Evolutionary conservation across 768 basidiomycete species (phyloP).

Genomic region (Gloeostereum incarnatum): DNA sequence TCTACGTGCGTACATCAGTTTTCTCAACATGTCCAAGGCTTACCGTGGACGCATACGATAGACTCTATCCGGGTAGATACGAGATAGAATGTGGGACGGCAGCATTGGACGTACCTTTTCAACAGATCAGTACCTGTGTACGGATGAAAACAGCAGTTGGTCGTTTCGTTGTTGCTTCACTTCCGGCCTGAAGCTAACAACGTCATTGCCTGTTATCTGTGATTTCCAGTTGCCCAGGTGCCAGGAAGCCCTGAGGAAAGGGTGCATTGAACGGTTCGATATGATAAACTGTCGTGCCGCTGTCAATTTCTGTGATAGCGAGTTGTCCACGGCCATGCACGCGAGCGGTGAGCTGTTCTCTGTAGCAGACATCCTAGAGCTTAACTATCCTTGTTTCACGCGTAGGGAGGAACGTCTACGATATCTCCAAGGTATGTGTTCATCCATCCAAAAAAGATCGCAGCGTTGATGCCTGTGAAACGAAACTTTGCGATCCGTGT

Average conservation of each 20-base stretch:
- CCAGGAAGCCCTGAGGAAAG: slow-evolving; percentile 38
- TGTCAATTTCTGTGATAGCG: slow-evolving; percentile 45
- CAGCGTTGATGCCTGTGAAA: background rate
- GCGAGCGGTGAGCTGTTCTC: slow-evolving; percentile 24
- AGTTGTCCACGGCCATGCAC: slow-evolving; percentile 34
- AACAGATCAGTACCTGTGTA: slow-evolving; percentile 43
- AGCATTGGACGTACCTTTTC: slow-evolving; percentile 43
- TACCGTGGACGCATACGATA: slow-evolving; percentile 37
- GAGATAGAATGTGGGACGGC: slow-evolving; percentile 42
- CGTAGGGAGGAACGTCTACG: slow-evolving; percentile 7
- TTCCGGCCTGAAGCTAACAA: background rate
- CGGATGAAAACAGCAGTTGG: slow-evolving; percentile 51
- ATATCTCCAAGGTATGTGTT: slow-evolving; percentile 6
- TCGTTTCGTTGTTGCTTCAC: slow-evolving; percentile 3
- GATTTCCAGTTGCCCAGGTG: slow-evolving; percentile 51
- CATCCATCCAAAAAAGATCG: background rate
- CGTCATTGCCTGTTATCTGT: background rate
- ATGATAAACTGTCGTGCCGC: slow-evolving; percentile 57
- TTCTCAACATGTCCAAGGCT: slow-evolving; percentile 25
- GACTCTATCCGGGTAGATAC: slow-evolving; percentile 35
- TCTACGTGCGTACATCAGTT: slow-evolving; percentile 7
- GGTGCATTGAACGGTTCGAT: slow-evolving; percentile 60
- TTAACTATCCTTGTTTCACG: background rate
- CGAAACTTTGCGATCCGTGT: background rate
- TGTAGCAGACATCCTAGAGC: background rate